Base-by-base conservation (phyloP, 768 basidiomycete species). In the Mycena indigotica region DNA sequence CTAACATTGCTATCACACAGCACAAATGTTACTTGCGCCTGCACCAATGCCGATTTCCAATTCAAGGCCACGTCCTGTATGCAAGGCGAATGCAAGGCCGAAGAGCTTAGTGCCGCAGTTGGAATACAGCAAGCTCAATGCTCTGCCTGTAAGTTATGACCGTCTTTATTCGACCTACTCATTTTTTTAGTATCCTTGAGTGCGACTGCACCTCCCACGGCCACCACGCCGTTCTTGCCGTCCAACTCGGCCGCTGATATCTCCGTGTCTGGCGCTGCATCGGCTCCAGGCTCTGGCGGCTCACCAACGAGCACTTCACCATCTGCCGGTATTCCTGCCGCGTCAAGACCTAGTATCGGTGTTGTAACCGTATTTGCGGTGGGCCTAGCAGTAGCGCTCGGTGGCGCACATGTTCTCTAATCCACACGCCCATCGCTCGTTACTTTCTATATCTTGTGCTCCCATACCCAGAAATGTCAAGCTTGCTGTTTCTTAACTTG, bases 11-110 rank as follows among this genome's bases (percentile, higher is more conserved):
- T 45, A 1, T 23, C 45, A 4, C 8, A 1, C 2, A 60, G 59
- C 44, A 50, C 51, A 6, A 56, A 60, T 29, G 10, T 52, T 13
- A 41, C 44, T 39, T 60, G 59, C 55, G 51, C 39, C n/a, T 60
- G 59, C 55, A 60, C 55, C 17, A 35, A 60, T 55, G 19, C 51
- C 41, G 28, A 60, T 44, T 60, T 55, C 54, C 58, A 55, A 23
- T 1, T 3, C 2, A 52, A 41, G 39, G 41, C 55, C 19, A n/a
- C 2, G 21, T 29, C 50, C 21, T 60, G 55, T 24, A 41, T 60
- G 32, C 2, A 5, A 28, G 23, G 16, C 35, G 59, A 60, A 46
- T 60, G 59, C 55, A 17, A 55, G 39, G 19, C 54, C 4, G 28
- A 28, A 1, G 59, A 60, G 23, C 8, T 29, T 4, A 8, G 1